Percentiles rank a stretch among this genome's conserved stretches.
Evolutionary conservation across 2,329 filamentous ascomycete genomes (phyloP).

Genomic region (Laburnicola sp.): DNA sequence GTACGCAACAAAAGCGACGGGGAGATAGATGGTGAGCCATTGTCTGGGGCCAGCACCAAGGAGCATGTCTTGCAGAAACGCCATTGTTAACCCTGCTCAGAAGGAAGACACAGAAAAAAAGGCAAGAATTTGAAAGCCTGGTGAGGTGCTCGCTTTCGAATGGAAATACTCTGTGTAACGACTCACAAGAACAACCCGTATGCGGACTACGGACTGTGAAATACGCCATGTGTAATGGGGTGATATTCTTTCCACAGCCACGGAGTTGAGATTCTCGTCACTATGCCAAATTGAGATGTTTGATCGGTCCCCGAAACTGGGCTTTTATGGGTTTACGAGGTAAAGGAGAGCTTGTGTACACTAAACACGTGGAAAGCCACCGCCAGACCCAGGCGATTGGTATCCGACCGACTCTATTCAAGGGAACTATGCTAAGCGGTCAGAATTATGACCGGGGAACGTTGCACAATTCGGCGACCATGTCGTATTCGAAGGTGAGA

Average conservation of each 20-base stretch:
- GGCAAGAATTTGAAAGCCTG: not conserved
- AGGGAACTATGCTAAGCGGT: no score
- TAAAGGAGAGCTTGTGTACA: not conserved
- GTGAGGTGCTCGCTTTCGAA: not conserved
- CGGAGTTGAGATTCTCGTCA: not conserved
- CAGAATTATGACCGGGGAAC: no score
- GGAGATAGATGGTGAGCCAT: not conserved
- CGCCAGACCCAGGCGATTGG: no score
- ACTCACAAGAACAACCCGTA: not conserved
- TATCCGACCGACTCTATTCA: no score
- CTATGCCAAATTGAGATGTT: not conserved
- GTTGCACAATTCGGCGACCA: no score
- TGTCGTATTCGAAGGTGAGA: no score
- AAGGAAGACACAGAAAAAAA: not conserved
- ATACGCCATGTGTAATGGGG: not conserved
- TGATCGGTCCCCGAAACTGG: not conserved
- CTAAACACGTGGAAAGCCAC: no score
- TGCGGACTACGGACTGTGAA: not conserved
- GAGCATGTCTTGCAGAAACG: not conserved
- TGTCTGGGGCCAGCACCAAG: not conserved
- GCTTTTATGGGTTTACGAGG: not conserved
- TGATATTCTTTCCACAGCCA: not conserved
- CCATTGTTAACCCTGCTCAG: not conserved
- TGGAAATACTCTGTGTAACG: not conserved
- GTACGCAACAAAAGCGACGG: constrained; percentile 7